phyloP scores from a whole-genome alignment of 2,329 filamentous ascomycete genomes.

The Pseudogymnoascus sp. region DNA sequence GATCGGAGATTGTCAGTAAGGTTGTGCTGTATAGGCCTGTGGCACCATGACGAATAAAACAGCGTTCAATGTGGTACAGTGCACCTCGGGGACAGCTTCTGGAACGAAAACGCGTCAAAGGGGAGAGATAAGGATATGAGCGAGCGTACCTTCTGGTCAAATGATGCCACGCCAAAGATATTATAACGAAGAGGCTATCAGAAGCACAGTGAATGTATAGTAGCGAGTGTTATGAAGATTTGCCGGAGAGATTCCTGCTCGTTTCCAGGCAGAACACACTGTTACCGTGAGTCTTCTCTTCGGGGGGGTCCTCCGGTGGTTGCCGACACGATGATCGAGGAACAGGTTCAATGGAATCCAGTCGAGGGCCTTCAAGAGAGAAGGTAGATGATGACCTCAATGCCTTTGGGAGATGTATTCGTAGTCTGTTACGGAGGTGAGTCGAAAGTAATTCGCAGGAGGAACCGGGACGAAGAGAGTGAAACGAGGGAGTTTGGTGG shows the following conservation, averaged over 20 bases:
- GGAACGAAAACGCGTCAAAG: constrained; percentile 6
- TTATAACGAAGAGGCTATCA: constrained; percentile 4
- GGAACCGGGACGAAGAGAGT: background rate
- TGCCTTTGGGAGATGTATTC: background rate
- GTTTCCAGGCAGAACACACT: constrained; percentile 21
- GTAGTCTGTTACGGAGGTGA: background rate
- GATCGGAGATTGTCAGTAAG: constrained; percentile 4
- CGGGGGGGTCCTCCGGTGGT: background rate
- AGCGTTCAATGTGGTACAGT: constrained; percentile 6
- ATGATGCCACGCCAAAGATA: constrained; percentile 5
- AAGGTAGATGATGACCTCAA: background rate
- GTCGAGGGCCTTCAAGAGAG: background rate
- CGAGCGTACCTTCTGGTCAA: constrained; percentile 5
- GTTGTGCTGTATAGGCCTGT: background rate
- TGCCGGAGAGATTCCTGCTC: constrained; percentile 15
- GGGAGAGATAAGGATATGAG: background rate
- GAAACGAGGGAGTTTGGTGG: background rate
- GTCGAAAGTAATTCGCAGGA: background rate
- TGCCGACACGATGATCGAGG: constrained; percentile 1
- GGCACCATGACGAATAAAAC: constrained; percentile 7
- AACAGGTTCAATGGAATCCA: background rate
- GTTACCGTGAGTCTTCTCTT: constrained; percentile 20
- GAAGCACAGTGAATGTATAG: constrained; percentile 13
- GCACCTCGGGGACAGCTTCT: background rate
- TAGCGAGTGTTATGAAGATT: constrained; percentile 22